Conservation (phyloP, 768 basidiomycete genomes). For the Russula sp. region DNA sequence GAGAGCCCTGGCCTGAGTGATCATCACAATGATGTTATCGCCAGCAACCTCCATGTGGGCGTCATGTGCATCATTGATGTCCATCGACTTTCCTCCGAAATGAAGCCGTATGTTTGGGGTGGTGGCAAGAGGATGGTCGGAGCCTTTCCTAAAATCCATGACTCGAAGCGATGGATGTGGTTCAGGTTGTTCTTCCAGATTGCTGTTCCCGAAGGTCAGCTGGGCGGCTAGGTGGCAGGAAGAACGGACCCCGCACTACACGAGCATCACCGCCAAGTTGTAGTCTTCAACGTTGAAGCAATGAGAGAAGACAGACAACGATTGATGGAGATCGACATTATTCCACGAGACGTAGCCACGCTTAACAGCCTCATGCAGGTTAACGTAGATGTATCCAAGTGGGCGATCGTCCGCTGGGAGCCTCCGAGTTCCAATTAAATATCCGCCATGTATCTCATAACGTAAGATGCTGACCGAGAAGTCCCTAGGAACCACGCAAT, state of each 20-base stretch:
- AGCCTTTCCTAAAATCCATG: slow-evolving; percentile 18
- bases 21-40: slow-evolving; percentile 21
- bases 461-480: slow-evolving; percentile 11
- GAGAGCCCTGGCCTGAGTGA: slow-evolving; percentile 18
- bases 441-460: slow-evolving; percentile 24
- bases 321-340: slow-evolving; percentile 21
- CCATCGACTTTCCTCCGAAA: slow-evolving; percentile 3
- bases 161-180: slow-evolving; percentile 13
- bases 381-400: slow-evolving; percentile 21
- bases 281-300: slow-evolving; percentile 23
- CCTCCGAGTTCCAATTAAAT: slow-evolving; percentile 20
- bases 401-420: slow-evolving; percentile 23
- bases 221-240: too few species aligned
- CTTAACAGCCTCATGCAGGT: slow-evolving; percentile 16
- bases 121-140: slow-evolving; percentile 19
- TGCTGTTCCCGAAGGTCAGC: slow-evolving; percentile 14
- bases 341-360: slow-evolving; percentile 12
- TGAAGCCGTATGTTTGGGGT: slow-evolving; percentile 14
- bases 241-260: slow-evolving; percentile 17
- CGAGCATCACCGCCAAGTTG: slow-evolving; percentile 22
- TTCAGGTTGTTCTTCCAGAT: slow-evolving; percentile 18
- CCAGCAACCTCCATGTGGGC: slow-evolving; percentile 21
- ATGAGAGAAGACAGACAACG: slow-evolving; percentile 13
- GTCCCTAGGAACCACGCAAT: slow-evolving; percentile 20
- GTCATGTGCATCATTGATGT: slow-evolving; percentile 15